These are phyloP conservation scores for Chlorophyllum brunneum DNA, from an alignment of 768 basidiomycete species.

Conservation along the genomic window DNA sequence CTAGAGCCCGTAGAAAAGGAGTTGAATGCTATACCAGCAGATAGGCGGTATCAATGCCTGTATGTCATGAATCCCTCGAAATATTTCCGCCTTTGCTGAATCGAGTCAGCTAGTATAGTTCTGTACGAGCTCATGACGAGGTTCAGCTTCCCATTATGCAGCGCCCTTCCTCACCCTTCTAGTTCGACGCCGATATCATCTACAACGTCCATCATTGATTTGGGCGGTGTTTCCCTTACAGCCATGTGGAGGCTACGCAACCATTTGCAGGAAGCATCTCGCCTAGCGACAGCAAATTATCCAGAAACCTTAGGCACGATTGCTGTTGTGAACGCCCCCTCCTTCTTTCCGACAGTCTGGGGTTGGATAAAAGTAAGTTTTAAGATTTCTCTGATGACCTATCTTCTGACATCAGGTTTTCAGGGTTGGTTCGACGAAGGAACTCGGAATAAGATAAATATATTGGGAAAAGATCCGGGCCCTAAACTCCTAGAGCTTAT, in stretches of 20 bases:
- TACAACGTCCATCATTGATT: constrained; percentile 68
- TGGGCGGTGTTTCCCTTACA: constrained; percentile 55
- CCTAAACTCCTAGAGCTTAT: constrained; percentile 47
- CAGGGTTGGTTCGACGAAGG: constrained; percentile 79
- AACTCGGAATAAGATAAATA: constrained; percentile 72
- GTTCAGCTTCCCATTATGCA: constrained; percentile 64
- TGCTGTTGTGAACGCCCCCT: constrained; percentile 73
- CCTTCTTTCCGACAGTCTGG: constrained; percentile 84
- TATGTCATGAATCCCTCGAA: constrained; percentile 31
- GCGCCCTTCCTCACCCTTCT: constrained; percentile 50
- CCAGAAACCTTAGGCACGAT: constrained; percentile 72
- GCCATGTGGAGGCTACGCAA: constrained; percentile 67
- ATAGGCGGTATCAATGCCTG: constrained; percentile 69
- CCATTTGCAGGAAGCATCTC: constrained; percentile 74
- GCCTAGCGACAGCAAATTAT: constrained; percentile 75
- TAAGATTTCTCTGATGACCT: not conserved
- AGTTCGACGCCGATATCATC: constrained; percentile 53
- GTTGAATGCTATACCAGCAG: constrained; percentile 47
- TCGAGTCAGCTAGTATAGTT: constrained; percentile 39
- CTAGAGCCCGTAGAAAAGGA: constrained; percentile 57
- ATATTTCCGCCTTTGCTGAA: not conserved
- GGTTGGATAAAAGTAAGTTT: constrained; percentile 69
- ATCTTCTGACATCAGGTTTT: not conserved
- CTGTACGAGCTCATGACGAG: constrained; percentile 66
- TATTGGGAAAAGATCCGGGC: constrained; percentile 62